Conservation (phyloP, 805 yeast genomes). For the Lachancea meyersii region DNA sequence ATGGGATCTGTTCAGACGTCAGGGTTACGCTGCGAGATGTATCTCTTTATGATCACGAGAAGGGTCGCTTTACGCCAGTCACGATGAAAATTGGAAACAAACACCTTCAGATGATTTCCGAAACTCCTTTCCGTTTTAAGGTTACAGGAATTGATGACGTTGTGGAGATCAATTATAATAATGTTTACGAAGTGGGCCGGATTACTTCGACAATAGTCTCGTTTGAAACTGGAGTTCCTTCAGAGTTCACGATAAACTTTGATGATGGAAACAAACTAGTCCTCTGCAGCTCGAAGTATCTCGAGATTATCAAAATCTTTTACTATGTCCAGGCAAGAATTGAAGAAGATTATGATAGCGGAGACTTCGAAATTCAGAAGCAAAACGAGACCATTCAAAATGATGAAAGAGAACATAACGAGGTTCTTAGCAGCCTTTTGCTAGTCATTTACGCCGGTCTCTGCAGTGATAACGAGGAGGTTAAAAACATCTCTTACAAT, state of each 20-base stretch:
- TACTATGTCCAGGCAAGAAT: constrained; percentile 59
- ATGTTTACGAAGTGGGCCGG: constrained; percentile 39
- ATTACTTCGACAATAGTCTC: constrained; percentile 39
- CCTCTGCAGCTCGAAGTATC: constrained; percentile 43
- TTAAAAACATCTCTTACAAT: constrained; percentile 57
- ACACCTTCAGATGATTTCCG: constrained; percentile 51
- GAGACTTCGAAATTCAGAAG: constrained; percentile 9
- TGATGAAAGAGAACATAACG: constrained; percentile 29
- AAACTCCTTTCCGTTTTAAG: constrained; percentile 39
- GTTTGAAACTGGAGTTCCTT: constrained; percentile 40
- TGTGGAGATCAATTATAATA: constrained; percentile 36
- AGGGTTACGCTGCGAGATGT: constrained; percentile 49
- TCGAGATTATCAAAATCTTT: constrained; percentile 64
- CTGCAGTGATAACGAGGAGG: constrained; percentile 49
- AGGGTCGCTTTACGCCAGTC: constrained; percentile 52
- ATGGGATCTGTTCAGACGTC: constrained; percentile 41
- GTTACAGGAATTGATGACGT: constrained; percentile 30
- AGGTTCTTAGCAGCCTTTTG: constrained; percentile 53
- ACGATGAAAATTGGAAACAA: constrained; percentile 64
- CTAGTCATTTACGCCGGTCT: constrained; percentile 65
- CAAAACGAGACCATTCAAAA: constrained; percentile 13
- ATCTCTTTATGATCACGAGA: constrained; percentile 43
- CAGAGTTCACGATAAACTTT: constrained; percentile 44
- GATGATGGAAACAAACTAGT: constrained; percentile 34
- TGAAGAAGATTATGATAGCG: constrained; percentile 33